Conservation (phyloP, 1,284 basidiomycete species). For the Trichosporon ovoides region DNA sequence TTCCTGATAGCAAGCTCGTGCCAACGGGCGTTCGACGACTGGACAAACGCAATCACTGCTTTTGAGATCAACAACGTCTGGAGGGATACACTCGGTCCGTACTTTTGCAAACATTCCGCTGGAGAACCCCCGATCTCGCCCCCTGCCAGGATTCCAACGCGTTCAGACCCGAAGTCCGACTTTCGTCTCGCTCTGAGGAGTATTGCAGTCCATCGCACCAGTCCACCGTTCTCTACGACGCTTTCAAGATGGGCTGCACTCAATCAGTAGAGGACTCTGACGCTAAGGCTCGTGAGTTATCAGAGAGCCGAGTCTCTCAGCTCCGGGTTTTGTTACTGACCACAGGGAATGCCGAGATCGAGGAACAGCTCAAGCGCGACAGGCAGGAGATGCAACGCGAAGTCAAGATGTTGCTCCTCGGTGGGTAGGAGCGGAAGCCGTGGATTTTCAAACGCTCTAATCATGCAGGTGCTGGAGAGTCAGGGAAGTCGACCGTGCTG, state of each 20-base stretch:
- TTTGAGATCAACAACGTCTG: no score
- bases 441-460: background rate
- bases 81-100: no score
- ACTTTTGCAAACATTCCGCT: no score
- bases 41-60: no score
- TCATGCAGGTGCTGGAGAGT: constrained; percentile 66
- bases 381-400: constrained; percentile 87
- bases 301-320: background rate
- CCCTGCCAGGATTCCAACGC: no score
- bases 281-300: constrained; percentile 46
- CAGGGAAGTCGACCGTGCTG: constrained; percentile 80
- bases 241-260: constrained; percentile 48
- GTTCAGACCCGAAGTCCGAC: no score
- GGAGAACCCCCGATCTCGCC: no score
- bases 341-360: constrained; percentile 80
- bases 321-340: constrained; percentile 1
- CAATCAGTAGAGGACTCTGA: constrained; percentile 49
- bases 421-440: constrained; percentile 35
- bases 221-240: background rate
- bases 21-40: no score
- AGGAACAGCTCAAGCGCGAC: constrained; percentile 89
- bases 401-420: constrained; percentile 72
- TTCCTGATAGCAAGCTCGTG: background rate
- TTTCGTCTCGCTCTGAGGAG: background rate
- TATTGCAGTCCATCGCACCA: background rate